These are phyloP conservation scores for Sphenostylis stenocarpa DNA, from an alignment of 306 rosid species.

Conservation along the genomic window DNA sequence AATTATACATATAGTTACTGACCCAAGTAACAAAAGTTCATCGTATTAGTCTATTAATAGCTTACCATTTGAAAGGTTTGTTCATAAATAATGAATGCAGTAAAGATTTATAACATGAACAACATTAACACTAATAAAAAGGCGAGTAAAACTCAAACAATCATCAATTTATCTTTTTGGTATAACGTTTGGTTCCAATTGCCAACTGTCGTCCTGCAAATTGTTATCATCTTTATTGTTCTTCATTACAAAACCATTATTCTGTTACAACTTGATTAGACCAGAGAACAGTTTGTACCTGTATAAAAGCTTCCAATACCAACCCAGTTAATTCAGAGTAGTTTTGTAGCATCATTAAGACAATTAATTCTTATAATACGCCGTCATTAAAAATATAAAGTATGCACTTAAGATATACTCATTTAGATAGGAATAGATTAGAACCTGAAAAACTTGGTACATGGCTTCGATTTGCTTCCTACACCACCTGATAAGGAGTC, in stretches of 20 bases:
- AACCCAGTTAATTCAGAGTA: slow-evolving; percentile 47
- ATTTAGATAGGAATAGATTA: slow-evolving; percentile 76
- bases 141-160: neutral
- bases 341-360: slow-evolving; percentile 35
- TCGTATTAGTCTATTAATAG: slow-evolving; percentile 14
- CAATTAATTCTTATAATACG: slow-evolving; percentile 35
- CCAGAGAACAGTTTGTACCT: slow-evolving; percentile 52
- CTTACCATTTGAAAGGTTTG: slow-evolving; percentile 33
- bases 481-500: slow-evolving; percentile 88
- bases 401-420: slow-evolving; percentile 41
- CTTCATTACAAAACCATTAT: slow-evolving; percentile 37
- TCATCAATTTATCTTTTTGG: slow-evolving; percentile 36
- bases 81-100: slow-evolving; percentile 25
- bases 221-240: slow-evolving; percentile 41
- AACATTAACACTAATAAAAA: slow-evolving; percentile 1
- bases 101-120: slow-evolving; percentile 11
- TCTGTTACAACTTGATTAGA: slow-evolving; percentile 47
- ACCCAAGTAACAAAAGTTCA: slow-evolving; percentile 26
- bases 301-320: slow-evolving; percentile 53
- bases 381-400: slow-evolving; percentile 20
- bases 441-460: slow-evolving; percentile 99
- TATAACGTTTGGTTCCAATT: slow-evolving; percentile 23
- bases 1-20: slow-evolving; percentile 27
- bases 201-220: slow-evolving; percentile 19
- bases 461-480: slow-evolving; percentile 99